Conservation (phyloP, 495 filamentous ascomycete genomes). For the Hypomontagnella submonticulosa region DNA sequence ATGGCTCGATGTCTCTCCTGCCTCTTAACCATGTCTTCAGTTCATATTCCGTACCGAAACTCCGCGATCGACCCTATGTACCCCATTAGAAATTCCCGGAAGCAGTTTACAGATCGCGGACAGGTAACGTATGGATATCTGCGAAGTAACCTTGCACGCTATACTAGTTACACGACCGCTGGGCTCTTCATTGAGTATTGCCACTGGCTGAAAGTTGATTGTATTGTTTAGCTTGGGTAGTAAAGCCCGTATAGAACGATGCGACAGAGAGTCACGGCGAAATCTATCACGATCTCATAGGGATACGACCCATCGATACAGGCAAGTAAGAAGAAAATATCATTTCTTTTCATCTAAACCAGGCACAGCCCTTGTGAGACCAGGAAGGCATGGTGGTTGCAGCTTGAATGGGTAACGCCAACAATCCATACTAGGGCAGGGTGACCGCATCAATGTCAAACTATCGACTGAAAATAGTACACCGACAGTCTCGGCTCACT, state of each 20-base stretch:
- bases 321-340: slow-evolving; percentile 1
- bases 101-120: slow-evolving; percentile 10
- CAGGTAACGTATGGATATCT: slow-evolving; percentile 30
- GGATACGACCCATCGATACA: not conserved
- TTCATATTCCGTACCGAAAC: not conserved
- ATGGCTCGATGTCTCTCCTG: slow-evolving; percentile 8
- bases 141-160: slow-evolving; percentile 22
- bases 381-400: too few species aligned
- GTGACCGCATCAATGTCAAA: too few species aligned
- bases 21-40: not conserved
- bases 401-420: too few species aligned
- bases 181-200: slow-evolving; percentile 1
- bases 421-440: too few species aligned
- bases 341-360: not conserved
- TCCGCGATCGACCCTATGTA: not conserved
- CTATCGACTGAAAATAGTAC: too few species aligned
- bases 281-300: slow-evolving; percentile 1
- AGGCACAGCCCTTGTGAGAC: too few species aligned
- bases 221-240: slow-evolving; percentile 10
- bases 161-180: not conserved
- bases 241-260: slow-evolving; percentile 5
- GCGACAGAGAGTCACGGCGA: slow-evolving; percentile 22
- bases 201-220: not conserved
- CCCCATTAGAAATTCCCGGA: slow-evolving; percentile 1
- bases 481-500: too few species aligned